Percentiles rank a stretch among this genome's conserved stretches.
Conservation (phyloP, 441 rosid genomes). For the Isatis lusitanica region DNA sequence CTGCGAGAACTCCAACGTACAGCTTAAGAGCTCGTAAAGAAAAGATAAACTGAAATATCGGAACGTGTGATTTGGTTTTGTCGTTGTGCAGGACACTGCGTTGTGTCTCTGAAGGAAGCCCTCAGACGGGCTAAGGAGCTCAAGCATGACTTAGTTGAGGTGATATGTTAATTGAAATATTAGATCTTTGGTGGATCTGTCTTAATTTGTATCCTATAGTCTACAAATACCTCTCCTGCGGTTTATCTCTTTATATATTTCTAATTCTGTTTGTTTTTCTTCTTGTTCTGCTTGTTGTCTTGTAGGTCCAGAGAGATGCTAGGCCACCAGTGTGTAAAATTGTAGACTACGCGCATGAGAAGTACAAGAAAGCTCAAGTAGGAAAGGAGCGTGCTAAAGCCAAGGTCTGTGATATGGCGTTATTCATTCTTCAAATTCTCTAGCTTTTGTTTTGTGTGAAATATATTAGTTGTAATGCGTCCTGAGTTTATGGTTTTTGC, state of each 20-base stretch:
- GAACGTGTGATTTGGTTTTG: background rate
- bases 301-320: slow-evolving; percentile 38
- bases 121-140: slow-evolving; percentile 38
- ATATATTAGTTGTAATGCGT: background rate
- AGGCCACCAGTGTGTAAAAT: slow-evolving; percentile 42
- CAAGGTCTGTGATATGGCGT: slow-evolving; percentile 33
- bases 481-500: slow-evolving; percentile 14
- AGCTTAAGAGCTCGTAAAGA: too few species aligned
- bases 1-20: too few species aligned
- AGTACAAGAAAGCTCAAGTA: slow-evolving; percentile 34
- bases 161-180: slow-evolving; percentile 9
- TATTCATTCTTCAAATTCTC: slow-evolving; percentile 12
- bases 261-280: background rate
- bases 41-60: too few species aligned
- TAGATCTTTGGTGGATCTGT: background rate
- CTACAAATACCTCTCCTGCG: background rate
- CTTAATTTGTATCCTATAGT: background rate
- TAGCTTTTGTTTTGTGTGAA: background rate
- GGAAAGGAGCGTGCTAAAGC: slow-evolving; percentile 43
- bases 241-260: background rate
- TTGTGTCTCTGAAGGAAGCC: slow-evolving; percentile 34
- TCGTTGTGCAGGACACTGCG: slow-evolving; percentile 31
- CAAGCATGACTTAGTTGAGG: slow-evolving; percentile 38
- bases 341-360: slow-evolving; percentile 33
- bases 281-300: background rate